Conservation (phyloP, 768 basidiomycete genomes). For the Lepiota venenata region DNA sequence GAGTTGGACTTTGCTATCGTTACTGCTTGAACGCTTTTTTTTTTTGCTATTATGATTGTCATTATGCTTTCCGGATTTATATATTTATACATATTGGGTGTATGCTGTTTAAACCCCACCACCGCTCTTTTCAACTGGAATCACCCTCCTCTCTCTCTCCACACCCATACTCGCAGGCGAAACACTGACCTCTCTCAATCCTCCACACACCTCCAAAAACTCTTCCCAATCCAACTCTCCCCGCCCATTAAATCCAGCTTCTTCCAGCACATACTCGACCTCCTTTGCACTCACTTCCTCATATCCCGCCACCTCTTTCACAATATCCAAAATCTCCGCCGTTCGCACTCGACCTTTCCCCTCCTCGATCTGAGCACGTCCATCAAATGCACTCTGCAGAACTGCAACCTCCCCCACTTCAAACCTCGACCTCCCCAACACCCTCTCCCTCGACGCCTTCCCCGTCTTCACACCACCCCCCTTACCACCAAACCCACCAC, state of each 20-base stretch:
- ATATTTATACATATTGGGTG: neutral
- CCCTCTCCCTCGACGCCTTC: conserved; percentile 14
- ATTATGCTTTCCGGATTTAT: neutral
- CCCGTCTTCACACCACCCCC: conserved; percentile 1
- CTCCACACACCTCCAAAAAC: conserved; percentile 85
- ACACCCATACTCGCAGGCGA: conserved; percentile 22
- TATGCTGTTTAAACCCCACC: conserved; percentile 47
- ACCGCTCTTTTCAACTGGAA: conserved; percentile 55
- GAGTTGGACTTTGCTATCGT: neutral
- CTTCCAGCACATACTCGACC: conserved; percentile 69
- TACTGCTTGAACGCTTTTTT: neutral
- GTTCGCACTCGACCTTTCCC: conserved; percentile 27
- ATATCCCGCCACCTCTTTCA: conserved; percentile 53
- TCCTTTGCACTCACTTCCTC: conserved; percentile 60
- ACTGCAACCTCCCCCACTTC: conserved; percentile 41
- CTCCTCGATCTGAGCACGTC: conserved; percentile 19
- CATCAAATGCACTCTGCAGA: conserved; percentile 35
- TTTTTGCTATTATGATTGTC: too few species aligned
- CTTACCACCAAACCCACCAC: conserved; percentile 21
- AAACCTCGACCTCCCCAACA: conserved; percentile 39
- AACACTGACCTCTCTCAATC: conserved; percentile 63
- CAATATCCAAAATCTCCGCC: conserved; percentile 35
- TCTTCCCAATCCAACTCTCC: conserved; percentile 73
- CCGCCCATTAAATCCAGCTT: conserved; percentile 63
- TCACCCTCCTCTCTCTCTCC: conserved; percentile 28